phyloP scores from a whole-genome alignment of 2,329 filamentous ascomycete genomes.

The Chaetothyriales sp. region DNA sequence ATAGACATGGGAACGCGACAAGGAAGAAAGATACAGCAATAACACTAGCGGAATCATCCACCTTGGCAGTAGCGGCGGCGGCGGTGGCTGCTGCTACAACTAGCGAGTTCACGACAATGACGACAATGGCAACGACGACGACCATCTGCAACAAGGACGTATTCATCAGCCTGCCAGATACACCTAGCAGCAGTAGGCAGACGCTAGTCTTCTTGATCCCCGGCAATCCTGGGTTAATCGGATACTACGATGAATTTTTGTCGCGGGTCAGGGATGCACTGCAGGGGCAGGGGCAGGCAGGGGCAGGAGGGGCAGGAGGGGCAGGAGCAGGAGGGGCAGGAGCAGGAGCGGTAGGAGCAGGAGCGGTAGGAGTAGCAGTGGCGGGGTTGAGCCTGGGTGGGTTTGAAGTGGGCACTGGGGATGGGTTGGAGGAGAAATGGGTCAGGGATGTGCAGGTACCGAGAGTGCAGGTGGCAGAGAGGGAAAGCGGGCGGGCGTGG shows the following conservation, averaged over 20 bases:
- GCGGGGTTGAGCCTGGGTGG: constrained; percentile 14
- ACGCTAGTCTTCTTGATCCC: constrained; percentile 33
- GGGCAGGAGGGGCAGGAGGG: no score
- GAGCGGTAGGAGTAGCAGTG: constrained; percentile 2
- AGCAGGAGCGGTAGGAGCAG: no score
- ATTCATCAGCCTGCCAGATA: constrained; percentile 8
- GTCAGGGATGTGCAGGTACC: constrained; percentile 6
- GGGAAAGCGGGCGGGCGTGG: background rate
- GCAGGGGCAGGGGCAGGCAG: no score
- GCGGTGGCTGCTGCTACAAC: background rate
- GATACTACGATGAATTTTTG: constrained; percentile 35
- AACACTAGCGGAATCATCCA: no score
- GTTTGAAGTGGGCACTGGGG: constrained; percentile 8
- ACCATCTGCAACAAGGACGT: constrained; percentile 4
- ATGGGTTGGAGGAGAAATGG: background rate
- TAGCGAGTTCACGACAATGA: no score
- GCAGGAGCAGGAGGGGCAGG: no score
- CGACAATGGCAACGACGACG: no score
- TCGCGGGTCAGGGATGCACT: constrained; percentile 21
- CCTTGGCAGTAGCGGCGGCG: background rate
- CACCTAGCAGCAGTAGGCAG: background rate
- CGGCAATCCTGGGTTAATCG: constrained; percentile 38
- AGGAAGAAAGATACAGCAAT: no score
- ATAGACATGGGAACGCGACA: no score
- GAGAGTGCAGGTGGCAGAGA: background rate